A percentile compares a stretch with the other conserved stretches of the same genome.
Conservation (phyloP, 805 yeast genomes). For the Sugiyamaella marilandica region DNA sequence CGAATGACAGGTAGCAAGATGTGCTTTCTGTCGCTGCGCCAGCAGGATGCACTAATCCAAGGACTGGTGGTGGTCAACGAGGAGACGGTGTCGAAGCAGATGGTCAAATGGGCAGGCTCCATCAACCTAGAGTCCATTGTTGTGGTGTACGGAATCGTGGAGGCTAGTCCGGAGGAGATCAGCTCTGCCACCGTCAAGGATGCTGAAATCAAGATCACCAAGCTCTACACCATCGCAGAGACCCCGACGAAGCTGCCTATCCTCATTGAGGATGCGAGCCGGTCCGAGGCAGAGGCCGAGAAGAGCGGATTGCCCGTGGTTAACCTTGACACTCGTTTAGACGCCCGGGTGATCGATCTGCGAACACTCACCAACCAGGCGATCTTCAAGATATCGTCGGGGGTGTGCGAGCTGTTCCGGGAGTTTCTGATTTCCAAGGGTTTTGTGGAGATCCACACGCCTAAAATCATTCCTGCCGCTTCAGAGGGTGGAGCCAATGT, state of each 20-base stretch:
- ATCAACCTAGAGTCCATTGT: conserved; percentile 88
- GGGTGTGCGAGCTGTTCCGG: conserved; percentile 81
- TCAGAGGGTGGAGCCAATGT: conserved; percentile 98
- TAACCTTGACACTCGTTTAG: conserved; percentile 93
- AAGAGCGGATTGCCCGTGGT: conserved; percentile 86
- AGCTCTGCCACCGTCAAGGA: conserved; percentile 90
- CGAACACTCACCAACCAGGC: conserved; percentile 98
- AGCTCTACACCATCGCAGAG: conserved; percentile 72
- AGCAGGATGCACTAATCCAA: conserved; percentile 78
- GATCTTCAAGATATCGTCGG: conserved; percentile 88
- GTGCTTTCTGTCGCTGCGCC: conserved; percentile 87
- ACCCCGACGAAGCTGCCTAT: conserved; percentile 92
- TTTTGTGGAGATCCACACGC: conserved; percentile 92
- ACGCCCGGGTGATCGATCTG: conserved; percentile 90
- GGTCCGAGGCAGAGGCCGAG: conserved; percentile 86
- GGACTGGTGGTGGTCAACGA: conserved; percentile 74
- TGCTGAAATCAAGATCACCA: conserved; percentile 72
- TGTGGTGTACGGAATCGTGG: conserved; percentile 78
- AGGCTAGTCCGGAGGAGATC: conserved; percentile 78
- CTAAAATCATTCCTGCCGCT: conserved; percentile 91
- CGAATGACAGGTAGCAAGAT: conserved; percentile 96
- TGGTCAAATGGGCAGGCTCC: conserved; percentile 93
- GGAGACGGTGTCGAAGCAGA: conserved; percentile 74
- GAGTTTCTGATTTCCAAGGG: conserved; percentile 67
- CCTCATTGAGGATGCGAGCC: conserved; percentile 91